Percentiles rank a stretch among this genome's conserved stretches.
These are phyloP conservation scores for Pseudonectria buxi DNA, from an alignment of 2,329 filamentous ascomycete species.

Conservation along the genomic window DNA sequence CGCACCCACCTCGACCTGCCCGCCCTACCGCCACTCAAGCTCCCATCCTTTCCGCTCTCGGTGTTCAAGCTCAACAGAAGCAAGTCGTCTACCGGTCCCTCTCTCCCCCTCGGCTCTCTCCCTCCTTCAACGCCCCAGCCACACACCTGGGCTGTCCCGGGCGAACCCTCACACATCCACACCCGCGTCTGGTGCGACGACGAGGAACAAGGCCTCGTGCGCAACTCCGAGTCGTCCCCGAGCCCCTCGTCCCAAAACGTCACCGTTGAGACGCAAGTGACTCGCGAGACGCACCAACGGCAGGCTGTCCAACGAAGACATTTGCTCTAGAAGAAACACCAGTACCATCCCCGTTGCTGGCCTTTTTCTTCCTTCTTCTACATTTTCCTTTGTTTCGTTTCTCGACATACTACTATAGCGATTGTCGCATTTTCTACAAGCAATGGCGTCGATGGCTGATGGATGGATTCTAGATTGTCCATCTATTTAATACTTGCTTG, in stretches of 20 bases:
- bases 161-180: conserved; percentile 11
- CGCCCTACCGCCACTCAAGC: conserved; percentile 10
- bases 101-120: conserved; percentile 9
- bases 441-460: conserved; percentile 11
- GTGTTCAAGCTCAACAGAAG: conserved; percentile 5
- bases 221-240: conserved; percentile 2
- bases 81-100: not conserved
- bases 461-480: conserved; percentile 1
- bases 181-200: conserved; percentile 25
- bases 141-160: conserved; percentile 4
- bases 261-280: conserved; percentile 19
- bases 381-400: conserved; percentile 1
- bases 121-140: conserved; percentile 9
- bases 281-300: conserved; percentile 17
- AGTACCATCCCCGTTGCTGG: conserved; percentile 14
- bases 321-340: too few species aligned
- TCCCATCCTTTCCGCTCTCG: conserved; percentile 12
- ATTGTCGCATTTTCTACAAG: conserved; percentile 12
- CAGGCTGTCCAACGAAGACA: too few species aligned
- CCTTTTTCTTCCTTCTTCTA: conserved; percentile 1
- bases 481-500: too few species aligned
- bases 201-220: conserved; percentile 1
- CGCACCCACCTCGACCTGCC: conserved; percentile 25
- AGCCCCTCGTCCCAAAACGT: conserved; percentile 13
- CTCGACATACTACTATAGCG: not conserved